Conservation (phyloP, 2,329 filamentous ascomycete species). For the Rutstroemia sp. region DNA sequence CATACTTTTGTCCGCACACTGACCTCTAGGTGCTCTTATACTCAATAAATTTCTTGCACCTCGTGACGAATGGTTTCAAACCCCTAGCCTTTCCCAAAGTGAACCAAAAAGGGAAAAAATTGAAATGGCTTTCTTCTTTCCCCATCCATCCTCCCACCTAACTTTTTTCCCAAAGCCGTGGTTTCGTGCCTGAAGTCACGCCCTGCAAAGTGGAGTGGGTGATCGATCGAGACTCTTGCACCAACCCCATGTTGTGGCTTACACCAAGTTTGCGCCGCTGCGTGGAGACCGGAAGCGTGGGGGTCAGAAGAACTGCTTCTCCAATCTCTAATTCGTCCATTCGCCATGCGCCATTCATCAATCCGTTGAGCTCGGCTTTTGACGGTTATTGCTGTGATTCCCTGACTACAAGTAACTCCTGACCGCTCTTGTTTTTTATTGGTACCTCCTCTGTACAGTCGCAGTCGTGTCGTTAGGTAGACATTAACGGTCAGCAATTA, state of each 20-base stretch:
- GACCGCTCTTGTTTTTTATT: not conserved
- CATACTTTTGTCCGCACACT: no score
- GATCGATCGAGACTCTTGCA: constrained; percentile 3
- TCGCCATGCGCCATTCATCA: no score
- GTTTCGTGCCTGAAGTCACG: not conserved
- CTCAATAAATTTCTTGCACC: no score
- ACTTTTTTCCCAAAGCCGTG: not conserved
- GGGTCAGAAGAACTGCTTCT: not conserved
- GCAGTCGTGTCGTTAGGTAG: not conserved
- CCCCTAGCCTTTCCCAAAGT: no score
- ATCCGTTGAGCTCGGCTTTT: not conserved
- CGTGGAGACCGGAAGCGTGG: not conserved
- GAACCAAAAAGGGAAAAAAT: no score
- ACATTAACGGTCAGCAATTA: not conserved
- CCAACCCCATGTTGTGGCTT: constrained; percentile 2
- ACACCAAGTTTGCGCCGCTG: not conserved
- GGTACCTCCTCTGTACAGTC: not conserved
- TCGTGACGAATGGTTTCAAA: no score
- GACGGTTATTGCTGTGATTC: not conserved
- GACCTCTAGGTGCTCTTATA: no score
- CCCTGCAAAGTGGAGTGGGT: not conserved
- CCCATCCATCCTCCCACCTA: not conserved
- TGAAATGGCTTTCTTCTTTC: not conserved
- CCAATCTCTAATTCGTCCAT: no score
- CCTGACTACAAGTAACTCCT: not conserved